Conservation (phyloP, 2,329 filamentous ascomycete species). For the Lecanicillium sp. region DNA sequence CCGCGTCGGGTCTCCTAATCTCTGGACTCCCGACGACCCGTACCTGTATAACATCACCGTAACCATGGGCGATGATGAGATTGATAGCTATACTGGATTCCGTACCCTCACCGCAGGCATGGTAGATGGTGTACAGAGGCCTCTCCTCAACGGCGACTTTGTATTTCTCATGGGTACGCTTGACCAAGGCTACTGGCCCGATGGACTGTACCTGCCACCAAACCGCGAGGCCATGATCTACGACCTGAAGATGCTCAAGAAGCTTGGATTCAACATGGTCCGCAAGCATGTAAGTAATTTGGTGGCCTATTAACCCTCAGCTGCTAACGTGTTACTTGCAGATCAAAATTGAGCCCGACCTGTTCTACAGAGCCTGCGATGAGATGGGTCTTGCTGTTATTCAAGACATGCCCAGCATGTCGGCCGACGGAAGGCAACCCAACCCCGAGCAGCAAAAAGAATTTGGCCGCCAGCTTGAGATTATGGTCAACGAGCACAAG, state of each 20-base stretch:
- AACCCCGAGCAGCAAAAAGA: conserved; percentile 48
- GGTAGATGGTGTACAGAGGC: conserved; percentile 50
- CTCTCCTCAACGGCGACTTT: conserved; percentile 60
- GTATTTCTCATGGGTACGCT: conserved; percentile 60
- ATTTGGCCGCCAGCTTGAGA: conserved; percentile 53
- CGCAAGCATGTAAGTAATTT: conserved; percentile 53
- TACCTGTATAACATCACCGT: conserved; percentile 57
- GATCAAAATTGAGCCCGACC: conserved; percentile 59
- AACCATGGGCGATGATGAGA: conserved; percentile 37
- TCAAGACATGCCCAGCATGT: conserved; percentile 63
- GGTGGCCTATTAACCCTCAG: too few species aligned
- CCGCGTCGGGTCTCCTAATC: conserved; percentile 40
- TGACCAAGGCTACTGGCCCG: conserved; percentile 66
- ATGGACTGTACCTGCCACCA: conserved; percentile 58
- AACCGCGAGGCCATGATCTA: conserved; percentile 59
- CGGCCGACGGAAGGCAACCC: conserved; percentile 24
- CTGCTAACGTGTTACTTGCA: conserved; percentile 8
- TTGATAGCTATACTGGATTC: conserved; percentile 62
- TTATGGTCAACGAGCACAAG: conserved; percentile 54
- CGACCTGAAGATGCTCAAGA: conserved; percentile 56
- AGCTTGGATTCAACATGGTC: conserved; percentile 60
- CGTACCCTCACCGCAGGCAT: conserved; percentile 50
- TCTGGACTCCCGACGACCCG: conserved; percentile 59
- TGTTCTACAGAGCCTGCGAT: conserved; percentile 63
- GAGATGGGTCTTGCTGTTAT: conserved; percentile 57